Base-by-base conservation (phyloP, 805 yeast species). In the Lipomyces japonicus region DNA sequence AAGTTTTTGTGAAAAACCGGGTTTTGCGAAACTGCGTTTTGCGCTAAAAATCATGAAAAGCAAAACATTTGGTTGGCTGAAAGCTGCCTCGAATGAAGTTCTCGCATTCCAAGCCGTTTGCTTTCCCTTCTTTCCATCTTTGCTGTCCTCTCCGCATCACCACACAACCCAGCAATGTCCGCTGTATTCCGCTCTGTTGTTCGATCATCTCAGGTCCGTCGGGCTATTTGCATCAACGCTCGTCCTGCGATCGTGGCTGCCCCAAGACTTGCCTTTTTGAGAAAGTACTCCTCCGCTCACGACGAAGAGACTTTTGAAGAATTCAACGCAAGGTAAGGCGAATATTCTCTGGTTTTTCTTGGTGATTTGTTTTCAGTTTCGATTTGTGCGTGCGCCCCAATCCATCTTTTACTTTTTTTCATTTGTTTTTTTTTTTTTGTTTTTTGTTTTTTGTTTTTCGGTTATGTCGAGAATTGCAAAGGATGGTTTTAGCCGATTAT, bases 291-390 rank as follows among this genome's bases (percentile, higher is more conserved):
- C 47, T 34, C 75, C 51, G 82, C 76, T 61, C 95, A 86, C 68
- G 86, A 83, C 61, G 95, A 86, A 69, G 97, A 89, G 75, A 81
- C 95, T 47, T 90, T 86, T 61, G 97, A 89, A 74, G 96, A 90
- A 75, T 89, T 88, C 78, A 87, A 95, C 47, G 77, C 78, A 57
- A 78, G 87, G 83, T 81, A 77, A 58, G 77, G 51, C 63, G 25
- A 37, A 41, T 36, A 16, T 32, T 44, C 10, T 14, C n/a, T n/a
- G n/a, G n/a, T n/a, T n/a, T n/a, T n/a, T n/a, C n/a, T n/a, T n/a
- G n/a, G n/a, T n/a, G n/a, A n/a, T n/a, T n/a, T n/a, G n/a, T n/a
- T n/a, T n/a, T n/a, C n/a, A n/a, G n/a, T n/a, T n/a, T n/a, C n/a
- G n/a, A n/a, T n/a, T n/a, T n/a, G n/a, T n/a, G n/a, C 28, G 43